phyloP scores from a whole-genome alignment of 306 rosid species.

The Prunus persica region DNA sequence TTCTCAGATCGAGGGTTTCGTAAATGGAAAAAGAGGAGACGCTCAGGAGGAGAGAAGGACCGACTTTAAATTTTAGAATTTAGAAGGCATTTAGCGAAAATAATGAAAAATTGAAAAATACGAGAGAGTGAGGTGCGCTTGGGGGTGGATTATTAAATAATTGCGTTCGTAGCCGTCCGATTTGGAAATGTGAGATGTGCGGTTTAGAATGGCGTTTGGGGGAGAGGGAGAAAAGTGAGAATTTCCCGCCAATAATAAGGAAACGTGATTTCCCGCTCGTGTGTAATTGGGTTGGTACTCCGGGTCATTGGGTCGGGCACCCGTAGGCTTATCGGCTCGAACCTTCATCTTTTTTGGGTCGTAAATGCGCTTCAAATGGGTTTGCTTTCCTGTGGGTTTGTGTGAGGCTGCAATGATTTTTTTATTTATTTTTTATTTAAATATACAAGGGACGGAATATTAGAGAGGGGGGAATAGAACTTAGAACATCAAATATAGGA shows the following conservation, averaged over 20 bases:
- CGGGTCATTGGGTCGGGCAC: background rate
- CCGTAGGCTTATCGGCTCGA: background rate
- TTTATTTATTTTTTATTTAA: too few species aligned
- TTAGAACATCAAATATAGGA: too few species aligned
- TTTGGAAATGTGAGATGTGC: conserved; percentile 30
- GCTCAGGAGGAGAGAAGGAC: conserved; percentile 2
- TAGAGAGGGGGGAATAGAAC: too few species aligned
- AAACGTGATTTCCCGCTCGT: conserved; percentile 48
- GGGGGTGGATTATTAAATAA: background rate
- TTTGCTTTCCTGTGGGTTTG: too few species aligned
- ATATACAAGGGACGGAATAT: too few species aligned
- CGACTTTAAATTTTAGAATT: conserved; percentile 10
- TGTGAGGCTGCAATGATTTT: too few species aligned
- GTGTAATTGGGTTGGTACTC: background rate
- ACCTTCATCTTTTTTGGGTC: background rate
- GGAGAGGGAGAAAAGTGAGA: conserved; percentile 9
- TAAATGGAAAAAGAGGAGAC: background rate
- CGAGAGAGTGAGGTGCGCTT: background rate
- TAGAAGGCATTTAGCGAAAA: conserved; percentile 2
- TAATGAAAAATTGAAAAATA: background rate
- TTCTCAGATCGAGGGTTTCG: conserved; percentile 61
- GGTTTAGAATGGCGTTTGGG: conserved; percentile 21
- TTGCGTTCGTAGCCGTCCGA: conserved; percentile 35
- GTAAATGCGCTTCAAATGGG: too few species aligned
- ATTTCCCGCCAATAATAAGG: conserved; percentile 65